phyloP scores from a whole-genome alignment of 2,329 filamentous ascomycete species.

The Arthrobotrys pseudoclavata region DNA sequence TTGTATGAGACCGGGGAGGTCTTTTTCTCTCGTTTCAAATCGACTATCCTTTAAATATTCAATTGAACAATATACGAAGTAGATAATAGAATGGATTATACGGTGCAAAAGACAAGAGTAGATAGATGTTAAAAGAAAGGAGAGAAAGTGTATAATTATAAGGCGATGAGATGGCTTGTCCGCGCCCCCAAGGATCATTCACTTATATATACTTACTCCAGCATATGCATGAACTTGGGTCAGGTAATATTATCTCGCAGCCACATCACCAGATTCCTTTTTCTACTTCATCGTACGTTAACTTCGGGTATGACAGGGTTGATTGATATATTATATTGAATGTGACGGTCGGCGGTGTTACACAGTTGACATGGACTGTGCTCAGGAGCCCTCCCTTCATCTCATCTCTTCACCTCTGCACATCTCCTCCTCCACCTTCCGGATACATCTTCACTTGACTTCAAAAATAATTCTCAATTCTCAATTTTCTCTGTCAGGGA shows the following conservation, averaged over 20 bases:
- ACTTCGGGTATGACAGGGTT: no score
- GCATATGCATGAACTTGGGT: not conserved
- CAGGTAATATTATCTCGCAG: not conserved
- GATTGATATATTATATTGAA: not conserved
- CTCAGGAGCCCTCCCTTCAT: conserved; percentile 31
- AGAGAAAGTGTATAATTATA: not conserved
- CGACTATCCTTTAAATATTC: conserved; percentile 1
- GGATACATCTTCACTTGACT: conserved; percentile 12
- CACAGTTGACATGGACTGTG: conserved; percentile 1
- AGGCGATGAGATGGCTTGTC: conserved; percentile 20
- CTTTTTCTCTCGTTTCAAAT: not conserved
- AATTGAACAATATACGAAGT: no score
- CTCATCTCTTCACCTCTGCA: conserved; percentile 40
- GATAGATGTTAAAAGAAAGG: not conserved
- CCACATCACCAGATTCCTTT: conserved; percentile 27
- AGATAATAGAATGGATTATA: no score
- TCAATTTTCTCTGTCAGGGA: not conserved
- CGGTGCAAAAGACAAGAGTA: no score
- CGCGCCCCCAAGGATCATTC: conserved; percentile 19
- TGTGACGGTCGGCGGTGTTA: conserved; percentile 6
- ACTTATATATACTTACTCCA: not conserved
- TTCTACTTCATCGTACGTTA: not conserved
- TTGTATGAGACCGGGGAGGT: no score
- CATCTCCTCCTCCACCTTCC: conserved; percentile 42
- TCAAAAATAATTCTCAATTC: not conserved